Conservation (phyloP, 768 basidiomycete species). For the Macrolepiota dolichaula region DNA sequence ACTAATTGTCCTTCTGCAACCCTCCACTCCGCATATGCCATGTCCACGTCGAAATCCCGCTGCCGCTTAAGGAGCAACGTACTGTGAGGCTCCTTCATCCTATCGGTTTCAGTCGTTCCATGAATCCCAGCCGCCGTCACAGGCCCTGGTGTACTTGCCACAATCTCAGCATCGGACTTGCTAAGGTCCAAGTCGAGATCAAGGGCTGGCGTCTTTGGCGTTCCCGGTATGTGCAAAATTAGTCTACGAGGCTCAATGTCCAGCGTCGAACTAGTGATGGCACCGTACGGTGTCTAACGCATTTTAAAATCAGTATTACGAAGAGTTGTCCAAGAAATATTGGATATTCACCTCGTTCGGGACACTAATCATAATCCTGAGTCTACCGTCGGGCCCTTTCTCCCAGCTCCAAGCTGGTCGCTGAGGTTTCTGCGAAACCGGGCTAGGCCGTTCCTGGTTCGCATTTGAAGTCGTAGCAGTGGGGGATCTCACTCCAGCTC, state of each 20-base stretch:
- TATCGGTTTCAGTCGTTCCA: slow-evolving; percentile 12
- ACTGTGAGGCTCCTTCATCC: slow-evolving; percentile 26
- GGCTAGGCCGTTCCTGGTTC: not conserved
- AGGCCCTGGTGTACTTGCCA: slow-evolving; percentile 12
- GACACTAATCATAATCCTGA: slow-evolving; percentile 50
- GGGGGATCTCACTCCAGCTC: slow-evolving; percentile 17
- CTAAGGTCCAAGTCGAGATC: slow-evolving; percentile 56
- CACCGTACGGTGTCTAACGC: slow-evolving; percentile 38
- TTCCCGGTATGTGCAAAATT: slow-evolving; percentile 44
- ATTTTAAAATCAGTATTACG: not conserved
- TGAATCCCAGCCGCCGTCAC: slow-evolving; percentile 1
- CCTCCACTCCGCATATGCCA: slow-evolving; percentile 66
- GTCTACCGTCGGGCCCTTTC: slow-evolving; percentile 32
- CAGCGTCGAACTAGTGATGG: slow-evolving; percentile 47
- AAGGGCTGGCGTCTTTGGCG: slow-evolving; percentile 21
- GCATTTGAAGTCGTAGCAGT: not conserved
- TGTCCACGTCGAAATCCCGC: slow-evolving; percentile 57
- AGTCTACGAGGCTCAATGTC: slow-evolving; percentile 66
- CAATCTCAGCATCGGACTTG: slow-evolving; percentile 54
- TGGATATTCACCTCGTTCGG: slow-evolving; percentile 50
- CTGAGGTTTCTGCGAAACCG: not conserved
- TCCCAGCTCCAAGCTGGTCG: slow-evolving; percentile 49
- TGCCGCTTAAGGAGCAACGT: slow-evolving; percentile 52
- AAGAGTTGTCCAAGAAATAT: not conserved
- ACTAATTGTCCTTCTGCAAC: slow-evolving; percentile 49